phyloP scores from a whole-genome alignment of 2,329 filamentous ascomycete genomes.

The Drechmeria coniospora region DNA sequence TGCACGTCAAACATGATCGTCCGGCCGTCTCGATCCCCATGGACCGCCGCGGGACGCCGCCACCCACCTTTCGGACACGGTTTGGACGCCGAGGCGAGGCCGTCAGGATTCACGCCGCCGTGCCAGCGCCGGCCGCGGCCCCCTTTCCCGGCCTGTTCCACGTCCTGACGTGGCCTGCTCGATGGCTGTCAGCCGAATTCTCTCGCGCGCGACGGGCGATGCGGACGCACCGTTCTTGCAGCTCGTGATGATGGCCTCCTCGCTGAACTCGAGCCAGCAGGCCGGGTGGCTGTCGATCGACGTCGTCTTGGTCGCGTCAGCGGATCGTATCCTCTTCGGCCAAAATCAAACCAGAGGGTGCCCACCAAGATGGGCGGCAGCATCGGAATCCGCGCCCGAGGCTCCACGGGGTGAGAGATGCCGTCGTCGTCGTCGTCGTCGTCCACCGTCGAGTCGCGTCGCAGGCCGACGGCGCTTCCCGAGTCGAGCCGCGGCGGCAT shows the following conservation, averaged over 20 bases:
- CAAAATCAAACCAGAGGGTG: too few relatives aligned
- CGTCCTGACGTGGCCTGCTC: slow-evolving; percentile 55
- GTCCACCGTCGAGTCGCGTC: slow-evolving; percentile 57
- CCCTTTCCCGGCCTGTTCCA: slow-evolving; percentile 45
- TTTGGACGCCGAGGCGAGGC: too few relatives aligned
- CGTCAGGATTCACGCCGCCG: neutral
- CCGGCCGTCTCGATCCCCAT: too few relatives aligned
- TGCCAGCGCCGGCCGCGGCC: neutral
- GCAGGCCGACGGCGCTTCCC: slow-evolving; percentile 42
- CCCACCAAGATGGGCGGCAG: slow-evolving; percentile 79
- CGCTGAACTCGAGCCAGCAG: slow-evolving; percentile 84
- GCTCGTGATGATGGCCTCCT: slow-evolving; percentile 82
- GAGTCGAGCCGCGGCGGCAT: slow-evolving; percentile 43
- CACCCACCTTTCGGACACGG: too few relatives aligned
- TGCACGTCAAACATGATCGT: too few relatives aligned
- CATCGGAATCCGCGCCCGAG: slow-evolving; percentile 69
- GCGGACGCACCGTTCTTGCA: slow-evolving; percentile 65
- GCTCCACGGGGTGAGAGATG: slow-evolving; percentile 67
- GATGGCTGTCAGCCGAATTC: slow-evolving; percentile 7
- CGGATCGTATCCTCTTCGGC: neutral
- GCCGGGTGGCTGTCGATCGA: slow-evolving; percentile 72
- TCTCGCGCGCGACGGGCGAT: slow-evolving; percentile 2
- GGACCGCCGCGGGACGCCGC: too few relatives aligned
- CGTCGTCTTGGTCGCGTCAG: slow-evolving; percentile 44
- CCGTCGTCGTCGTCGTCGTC: slow-evolving; percentile 38